Conservation (phyloP, 2,329 filamentous ascomycete species). For the Ophiostoma sp. region DNA sequence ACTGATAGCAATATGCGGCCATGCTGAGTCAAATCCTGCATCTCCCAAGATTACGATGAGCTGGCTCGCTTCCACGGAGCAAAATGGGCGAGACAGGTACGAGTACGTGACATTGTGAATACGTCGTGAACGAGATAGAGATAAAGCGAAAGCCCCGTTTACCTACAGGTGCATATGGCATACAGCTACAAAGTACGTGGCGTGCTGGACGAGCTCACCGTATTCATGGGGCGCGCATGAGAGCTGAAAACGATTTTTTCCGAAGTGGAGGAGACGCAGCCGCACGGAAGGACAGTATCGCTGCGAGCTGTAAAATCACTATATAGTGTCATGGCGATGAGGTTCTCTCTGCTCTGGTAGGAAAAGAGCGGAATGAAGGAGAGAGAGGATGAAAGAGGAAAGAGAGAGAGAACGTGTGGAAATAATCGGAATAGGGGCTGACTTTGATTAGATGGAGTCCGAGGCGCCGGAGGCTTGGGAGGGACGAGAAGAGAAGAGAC, state of each 20-base stretch:
- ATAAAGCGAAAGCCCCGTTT: not conserved
- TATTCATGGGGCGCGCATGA: slow-evolving; percentile 8
- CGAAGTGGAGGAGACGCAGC: not conserved
- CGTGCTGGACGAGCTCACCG: not conserved
- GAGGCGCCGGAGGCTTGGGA: not conserved
- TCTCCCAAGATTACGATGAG: no score
- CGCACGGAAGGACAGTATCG: not conserved
- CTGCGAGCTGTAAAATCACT: not conserved
- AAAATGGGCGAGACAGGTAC: not conserved
- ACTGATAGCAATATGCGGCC: no score
- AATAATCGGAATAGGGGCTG: slow-evolving; percentile 9
- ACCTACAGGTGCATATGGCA: not conserved
- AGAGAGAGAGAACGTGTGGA: no score
- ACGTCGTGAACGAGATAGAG: not conserved
- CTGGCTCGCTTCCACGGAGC: not conserved
- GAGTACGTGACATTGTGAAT: not conserved
- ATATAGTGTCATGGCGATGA: not conserved
- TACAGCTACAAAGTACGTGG: not conserved
- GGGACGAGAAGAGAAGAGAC: no score
- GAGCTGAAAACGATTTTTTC: not conserved
- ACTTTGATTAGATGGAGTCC: slow-evolving; percentile 5
- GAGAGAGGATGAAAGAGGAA: not conserved
- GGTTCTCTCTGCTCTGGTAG: not conserved
- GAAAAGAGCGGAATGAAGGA: not conserved
- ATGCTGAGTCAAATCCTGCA: no score